phyloP scores from a whole-genome alignment of 1,139 yeast genomes.

The Yamadazyma membranifaciens region DNA sequence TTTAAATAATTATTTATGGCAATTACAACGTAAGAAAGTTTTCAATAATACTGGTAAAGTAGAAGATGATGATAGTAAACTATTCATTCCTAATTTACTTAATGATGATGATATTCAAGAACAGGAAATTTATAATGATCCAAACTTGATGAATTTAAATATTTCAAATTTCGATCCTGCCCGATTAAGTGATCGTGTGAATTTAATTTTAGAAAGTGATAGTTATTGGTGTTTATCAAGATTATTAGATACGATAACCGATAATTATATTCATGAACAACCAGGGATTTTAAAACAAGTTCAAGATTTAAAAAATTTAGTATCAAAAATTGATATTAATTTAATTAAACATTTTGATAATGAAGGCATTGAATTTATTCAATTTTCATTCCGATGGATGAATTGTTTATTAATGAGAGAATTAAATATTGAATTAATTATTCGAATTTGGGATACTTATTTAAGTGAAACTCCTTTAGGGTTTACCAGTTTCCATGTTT shows the following conservation, averaged over 20 bases:
- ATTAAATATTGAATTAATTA: slow-evolving; percentile 69
- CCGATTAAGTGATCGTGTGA: slow-evolving; percentile 50
- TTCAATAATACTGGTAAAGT: slow-evolving; percentile 14
- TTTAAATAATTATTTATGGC: slow-evolving; percentile 64
- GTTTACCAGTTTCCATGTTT: slow-evolving; percentile 89
- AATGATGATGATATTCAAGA: slow-evolving; percentile 29
- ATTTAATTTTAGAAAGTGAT: slow-evolving; percentile 74
- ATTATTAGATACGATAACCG: slow-evolving; percentile 89
- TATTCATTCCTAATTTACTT: slow-evolving; percentile 38
- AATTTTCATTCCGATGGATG: slow-evolving; percentile 98
- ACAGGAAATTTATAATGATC: slow-evolving; percentile 26
- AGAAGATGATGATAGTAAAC: slow-evolving; percentile 22
- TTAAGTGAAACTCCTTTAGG: slow-evolving; percentile 86
- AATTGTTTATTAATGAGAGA: slow-evolving; percentile 96
- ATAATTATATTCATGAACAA: slow-evolving; percentile 94
- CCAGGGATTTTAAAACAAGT: slow-evolving; percentile 96
- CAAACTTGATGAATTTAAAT: slow-evolving; percentile 21
- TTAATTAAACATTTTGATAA: slow-evolving; percentile 70
- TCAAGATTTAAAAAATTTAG: slow-evolving; percentile 70
- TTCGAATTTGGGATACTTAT: slow-evolving; percentile 98
- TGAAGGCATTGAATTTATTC: slow-evolving; percentile 89
- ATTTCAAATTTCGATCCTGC: slow-evolving; percentile 59
- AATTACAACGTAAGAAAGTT: slow-evolving; percentile 29
- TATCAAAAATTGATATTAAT: slow-evolving; percentile 74
- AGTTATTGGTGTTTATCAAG: slow-evolving; percentile 95